phyloP scores from a whole-genome alignment of 169 alveolate species.

The Plasmodium cynomolgi region DNA sequence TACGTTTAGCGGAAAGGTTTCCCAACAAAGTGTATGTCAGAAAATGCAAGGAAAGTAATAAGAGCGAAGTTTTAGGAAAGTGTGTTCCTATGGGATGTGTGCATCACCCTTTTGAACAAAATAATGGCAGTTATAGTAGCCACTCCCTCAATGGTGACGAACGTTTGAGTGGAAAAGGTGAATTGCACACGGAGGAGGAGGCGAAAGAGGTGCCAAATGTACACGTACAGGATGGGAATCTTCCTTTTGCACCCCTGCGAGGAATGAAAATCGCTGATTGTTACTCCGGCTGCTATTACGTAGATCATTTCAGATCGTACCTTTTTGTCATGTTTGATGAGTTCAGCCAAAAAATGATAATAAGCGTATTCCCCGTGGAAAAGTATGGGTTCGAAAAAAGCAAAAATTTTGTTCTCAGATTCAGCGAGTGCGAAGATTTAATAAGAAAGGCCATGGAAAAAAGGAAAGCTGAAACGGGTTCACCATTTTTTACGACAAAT shows the following conservation, averaged over 20 bases:
- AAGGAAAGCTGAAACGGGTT: background rate
- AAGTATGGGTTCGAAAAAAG: slow-evolving; percentile 24
- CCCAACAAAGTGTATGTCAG: background rate
- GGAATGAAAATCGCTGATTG: background rate
- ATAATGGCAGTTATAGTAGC: background rate
- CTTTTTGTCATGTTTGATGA: slow-evolving; percentile 39
- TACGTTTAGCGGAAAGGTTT: background rate
- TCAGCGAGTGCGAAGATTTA: slow-evolving; percentile 42
- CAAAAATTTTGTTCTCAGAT: slow-evolving; percentile 2
- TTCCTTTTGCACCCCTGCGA: too few species aligned
- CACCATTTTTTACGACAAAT: background rate
- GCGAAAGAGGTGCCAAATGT: background rate
- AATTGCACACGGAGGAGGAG: background rate
- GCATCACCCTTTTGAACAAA: background rate
- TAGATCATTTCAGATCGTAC: slow-evolving; percentile 25
- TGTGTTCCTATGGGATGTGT: background rate
- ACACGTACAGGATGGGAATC: background rate
- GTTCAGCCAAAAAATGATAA: slow-evolving; percentile 6
- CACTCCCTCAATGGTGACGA: background rate
- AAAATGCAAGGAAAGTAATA: background rate
- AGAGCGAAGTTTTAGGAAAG: background rate
- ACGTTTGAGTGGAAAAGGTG: background rate
- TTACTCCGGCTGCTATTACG: slow-evolving; percentile 35
- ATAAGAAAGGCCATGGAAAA: slow-evolving; percentile 15
- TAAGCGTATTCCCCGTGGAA: slow-evolving; percentile 30